Conservation (phyloP, 179 eudicot genomes). For the Corrigiola litoralis region DNA sequence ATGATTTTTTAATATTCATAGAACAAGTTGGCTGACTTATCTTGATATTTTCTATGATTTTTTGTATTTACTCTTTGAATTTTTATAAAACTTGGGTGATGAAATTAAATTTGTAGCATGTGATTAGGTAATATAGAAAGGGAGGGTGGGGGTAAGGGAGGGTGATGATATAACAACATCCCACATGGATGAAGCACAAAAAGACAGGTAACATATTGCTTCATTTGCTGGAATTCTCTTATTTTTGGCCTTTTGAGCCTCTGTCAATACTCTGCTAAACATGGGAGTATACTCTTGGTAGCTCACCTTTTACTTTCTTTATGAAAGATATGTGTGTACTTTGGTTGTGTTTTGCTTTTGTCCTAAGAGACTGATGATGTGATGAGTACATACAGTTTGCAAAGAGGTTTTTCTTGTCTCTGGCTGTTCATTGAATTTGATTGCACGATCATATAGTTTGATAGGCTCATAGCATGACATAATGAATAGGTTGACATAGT, state of each 20-base stretch:
- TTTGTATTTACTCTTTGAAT: not conserved
- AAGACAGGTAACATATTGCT: conserved; percentile 33
- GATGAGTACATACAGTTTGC: too few relatives aligned
- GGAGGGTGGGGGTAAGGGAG: not conserved
- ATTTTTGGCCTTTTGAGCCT: not conserved
- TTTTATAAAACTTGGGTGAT: not conserved
- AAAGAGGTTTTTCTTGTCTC: not conserved
- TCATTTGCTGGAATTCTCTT: conserved; percentile 26
- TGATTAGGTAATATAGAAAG: conserved; percentile 8
- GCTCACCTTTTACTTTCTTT: conserved; percentile 1
- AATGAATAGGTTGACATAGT: too few relatives aligned
- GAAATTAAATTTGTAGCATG: conserved; percentile 12
- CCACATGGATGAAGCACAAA: conserved; percentile 26
- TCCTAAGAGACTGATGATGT: too few relatives aligned
- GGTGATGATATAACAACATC: conserved; percentile 21
- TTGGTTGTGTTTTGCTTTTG: conserved; percentile 5
- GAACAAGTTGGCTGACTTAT: conserved; percentile 9
- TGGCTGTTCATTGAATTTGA: too few relatives aligned
- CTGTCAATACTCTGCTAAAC: not conserved
- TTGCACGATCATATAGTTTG: too few relatives aligned
- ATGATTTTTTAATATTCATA: not conserved
- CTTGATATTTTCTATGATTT: not conserved
- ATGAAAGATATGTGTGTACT: not conserved
- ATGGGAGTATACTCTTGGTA: too few relatives aligned
- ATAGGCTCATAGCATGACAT: too few relatives aligned